Conservation (phyloP, 768 basidiomycete species). For the Dendrothele bispora region DNA sequence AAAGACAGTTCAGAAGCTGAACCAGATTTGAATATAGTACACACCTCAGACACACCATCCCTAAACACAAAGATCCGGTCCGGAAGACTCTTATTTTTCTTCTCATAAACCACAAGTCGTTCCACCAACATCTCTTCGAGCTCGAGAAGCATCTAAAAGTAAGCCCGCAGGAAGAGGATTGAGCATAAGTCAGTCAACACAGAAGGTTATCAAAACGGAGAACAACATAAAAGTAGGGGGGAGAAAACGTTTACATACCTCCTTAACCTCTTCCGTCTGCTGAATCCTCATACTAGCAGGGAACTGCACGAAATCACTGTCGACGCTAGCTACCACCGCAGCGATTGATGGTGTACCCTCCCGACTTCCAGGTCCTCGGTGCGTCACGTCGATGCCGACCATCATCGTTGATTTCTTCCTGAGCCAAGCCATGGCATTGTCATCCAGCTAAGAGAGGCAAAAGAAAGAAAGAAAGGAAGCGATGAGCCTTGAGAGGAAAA, state of each 20-base stretch:
- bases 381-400: constrained; percentile 84
- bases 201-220: neutral
- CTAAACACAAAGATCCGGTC: constrained; percentile 72
- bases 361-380: constrained; percentile 66
- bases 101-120: constrained; percentile 56
- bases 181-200: neutral
- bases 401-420: constrained; percentile 72
- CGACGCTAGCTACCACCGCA: constrained; percentile 78
- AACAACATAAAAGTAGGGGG: no score
- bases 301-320: constrained; percentile 70
- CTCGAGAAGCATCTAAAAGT: constrained; percentile 68
- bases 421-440: constrained; percentile 60
- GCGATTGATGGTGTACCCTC: constrained; percentile 81
- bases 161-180: neutral
- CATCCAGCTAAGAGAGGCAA: constrained; percentile 43
- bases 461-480: constrained; percentile 6
- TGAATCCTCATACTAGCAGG: constrained; percentile 76
- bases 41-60: constrained; percentile 80
- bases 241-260: no score
- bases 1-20: neutral
- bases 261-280: constrained; percentile 40
- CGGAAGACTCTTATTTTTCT: constrained; percentile 58
- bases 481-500: no score
- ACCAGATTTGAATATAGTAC: no score
- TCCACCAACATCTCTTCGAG: constrained; percentile 70